Evolutionary conservation across 116 monocot genomes (phyloP), one percentile per base, ranked within the genome.

Genomic region (Phalaenopsis hybrid): DNA sequence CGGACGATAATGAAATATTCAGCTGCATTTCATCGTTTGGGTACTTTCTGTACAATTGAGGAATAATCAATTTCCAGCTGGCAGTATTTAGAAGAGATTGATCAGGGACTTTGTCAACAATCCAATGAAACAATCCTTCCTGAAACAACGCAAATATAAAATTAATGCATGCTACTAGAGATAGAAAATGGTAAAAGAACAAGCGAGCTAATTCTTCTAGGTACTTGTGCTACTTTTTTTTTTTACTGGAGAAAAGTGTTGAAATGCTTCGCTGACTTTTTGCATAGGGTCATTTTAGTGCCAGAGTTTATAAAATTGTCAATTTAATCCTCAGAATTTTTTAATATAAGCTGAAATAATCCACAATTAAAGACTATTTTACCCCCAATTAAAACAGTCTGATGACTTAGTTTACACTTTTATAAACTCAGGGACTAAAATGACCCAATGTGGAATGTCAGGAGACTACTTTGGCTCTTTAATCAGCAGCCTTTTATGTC

Each of bases 11-110:
- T 61, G 93, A 88, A 76, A 98, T 84, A 87, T 98, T 88, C 33
- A 98, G 81, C 68, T 85, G 81, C 92, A 98, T 98, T 33, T 91
- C 88, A 81, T 95, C 95, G 83, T 98, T 90, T 1, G 98, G 98
- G 80, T 95, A 98, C 84, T 85, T 90, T 70, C 79, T 85, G 83
- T 93, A 98, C 80, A 98, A 84, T 52, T 89, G 84, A 23, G 98
- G 98, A 83, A 98, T 86, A 44, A 98, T 81, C 85, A 76, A 93
- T 72, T 85, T 91, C 89, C 90, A 98, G 70, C 86, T 89, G 77
- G 88, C 88, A 65, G 98, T 98, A 79, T 98, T 95, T 43, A 98
- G 49, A 57, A 95, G 82, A 75, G 93, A 87, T 81, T 98, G 95
- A 74, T 92, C 86, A 17, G 98, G 89, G 68, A 93, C 89, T 50